Percentiles rank a stretch among this genome's conserved stretches.
Conservation (phyloP, 2,329 filamentous ascomycete genomes). For the Juglanconis sp. region DNA sequence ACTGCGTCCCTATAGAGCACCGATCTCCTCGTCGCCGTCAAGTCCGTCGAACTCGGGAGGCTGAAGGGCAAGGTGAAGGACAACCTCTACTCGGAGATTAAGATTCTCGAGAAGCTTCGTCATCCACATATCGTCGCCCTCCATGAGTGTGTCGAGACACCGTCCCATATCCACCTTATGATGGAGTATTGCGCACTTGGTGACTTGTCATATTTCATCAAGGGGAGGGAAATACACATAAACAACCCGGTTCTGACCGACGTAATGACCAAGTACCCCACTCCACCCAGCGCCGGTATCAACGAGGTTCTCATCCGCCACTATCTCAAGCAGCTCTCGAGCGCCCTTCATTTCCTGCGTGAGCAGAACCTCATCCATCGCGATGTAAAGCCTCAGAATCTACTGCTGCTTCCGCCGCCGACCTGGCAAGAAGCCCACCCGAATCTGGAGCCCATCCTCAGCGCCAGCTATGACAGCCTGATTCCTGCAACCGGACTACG, state of each 20-base stretch:
- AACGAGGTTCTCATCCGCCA: slow-evolving; percentile 96
- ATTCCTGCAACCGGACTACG: slow-evolving; percentile 77
- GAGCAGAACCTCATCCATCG: slow-evolving; percentile 87
- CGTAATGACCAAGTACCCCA: slow-evolving; percentile 82
- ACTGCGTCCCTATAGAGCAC: slow-evolving; percentile 54
- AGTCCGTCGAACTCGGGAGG: slow-evolving; percentile 87
- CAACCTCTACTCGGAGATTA: slow-evolving; percentile 91
- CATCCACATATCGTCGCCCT: slow-evolving; percentile 97
- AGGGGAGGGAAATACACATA: slow-evolving; percentile 70
- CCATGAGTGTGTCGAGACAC: slow-evolving; percentile 87
- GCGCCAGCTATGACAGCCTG: slow-evolving; percentile 73
- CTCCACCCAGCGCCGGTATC: slow-evolving; percentile 75
- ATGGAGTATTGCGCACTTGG: slow-evolving; percentile 99
- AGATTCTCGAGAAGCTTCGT: slow-evolving; percentile 88
- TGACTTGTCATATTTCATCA: slow-evolving; percentile 93
- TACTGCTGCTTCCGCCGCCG: slow-evolving; percentile 80
- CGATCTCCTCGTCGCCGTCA: slow-evolving; percentile 85
- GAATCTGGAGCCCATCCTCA: slow-evolving; percentile 67
- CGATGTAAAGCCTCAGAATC: slow-evolving; percentile 95
- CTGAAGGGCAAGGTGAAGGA: slow-evolving; percentile 95
- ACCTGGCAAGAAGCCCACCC: slow-evolving; percentile 63
- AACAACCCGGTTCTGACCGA: slow-evolving; percentile 54
- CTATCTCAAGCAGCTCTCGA: slow-evolving; percentile 91
- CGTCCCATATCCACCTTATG: slow-evolving; percentile 87
- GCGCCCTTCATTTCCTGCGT: slow-evolving; percentile 85